Evolutionary conservation across 805 yeast genomes (phyloP), one percentile per base, ranked within the genome.

Genomic region (Yarrowia phangngaensis): DNA sequence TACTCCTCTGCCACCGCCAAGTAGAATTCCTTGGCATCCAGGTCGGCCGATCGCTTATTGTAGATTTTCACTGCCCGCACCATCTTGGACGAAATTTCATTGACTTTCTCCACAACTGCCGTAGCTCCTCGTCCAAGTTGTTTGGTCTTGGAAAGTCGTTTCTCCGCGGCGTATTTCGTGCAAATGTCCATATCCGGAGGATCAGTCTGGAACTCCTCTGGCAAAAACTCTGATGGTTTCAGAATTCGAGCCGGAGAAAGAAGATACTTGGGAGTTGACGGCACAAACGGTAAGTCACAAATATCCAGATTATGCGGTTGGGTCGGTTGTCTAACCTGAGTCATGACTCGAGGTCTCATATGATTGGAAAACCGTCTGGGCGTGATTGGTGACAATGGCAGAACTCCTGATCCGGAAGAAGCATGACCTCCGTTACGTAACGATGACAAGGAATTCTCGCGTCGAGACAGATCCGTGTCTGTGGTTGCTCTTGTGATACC

Each of bases 11-110:
- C 86, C 49, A 87, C 69, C 56, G 94, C 69, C 51, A 82, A 72
- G 20, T 83, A 77, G 60, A 84, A 87, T 57, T 77, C 62, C 16
- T 50, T 38, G 33, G 56, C 58, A 19, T 52, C 76, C 58, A 79
- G 77, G 30, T 77, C 81, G 34, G 71, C 72, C 0, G 78, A 76
- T 41, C 72, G 73, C 51, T 77, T 69, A 54, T 79, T 78, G 63
- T 86, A 88, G 60, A 86, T 95, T 59, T 87, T 87, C n/a, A 87
- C 95, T 0, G 95, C 96, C 61, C 71, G 87, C 16, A 85, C 40
- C 48, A 57, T 50, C 27, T 57, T 55, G 8, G 60, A 53, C 17
- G 51, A 32, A 48, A 54, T 55, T 17, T 56, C 58, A 19, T 45
- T 38, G 30, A 35, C 51, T 11, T 52, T 35, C 31, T 52, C 52